Conservation (phyloP, 345 rosid species). For the Viola odorata region DNA sequence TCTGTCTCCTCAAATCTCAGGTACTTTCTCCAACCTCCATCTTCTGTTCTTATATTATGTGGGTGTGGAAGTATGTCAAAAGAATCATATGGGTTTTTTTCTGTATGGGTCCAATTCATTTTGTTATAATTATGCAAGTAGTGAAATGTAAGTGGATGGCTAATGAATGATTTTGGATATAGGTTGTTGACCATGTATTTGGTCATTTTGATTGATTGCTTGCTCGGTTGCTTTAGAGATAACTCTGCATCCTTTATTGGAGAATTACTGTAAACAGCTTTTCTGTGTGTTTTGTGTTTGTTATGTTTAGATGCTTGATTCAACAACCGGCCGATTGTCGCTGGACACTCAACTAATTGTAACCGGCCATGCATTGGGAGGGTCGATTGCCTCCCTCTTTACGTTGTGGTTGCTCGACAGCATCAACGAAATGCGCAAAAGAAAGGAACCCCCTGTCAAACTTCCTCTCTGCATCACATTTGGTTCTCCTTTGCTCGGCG, state of each 20-base stretch:
- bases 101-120: neutral
- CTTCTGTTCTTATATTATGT: neutral
- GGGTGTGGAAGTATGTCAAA: too few species aligned
- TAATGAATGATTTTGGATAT: neutral
- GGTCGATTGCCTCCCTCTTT: slow-evolving; percentile 64
- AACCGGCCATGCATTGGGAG: slow-evolving; percentile 59
- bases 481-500: slow-evolving; percentile 55
- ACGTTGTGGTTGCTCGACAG: slow-evolving; percentile 52
- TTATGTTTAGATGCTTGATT: slow-evolving; percentile 14
- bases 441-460: neutral
- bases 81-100: too few species aligned
- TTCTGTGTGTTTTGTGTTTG: neutral
- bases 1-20: slow-evolving; percentile 32
- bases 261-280: too few species aligned
- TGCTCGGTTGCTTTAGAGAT: too few species aligned
- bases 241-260: neutral
- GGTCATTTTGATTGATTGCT: neutral
- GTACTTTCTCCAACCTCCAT: slow-evolving; percentile 20
- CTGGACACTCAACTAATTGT: slow-evolving; percentile 31
- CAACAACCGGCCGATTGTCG: neutral
- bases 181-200: neutral
- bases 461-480: slow-evolving; percentile 65
- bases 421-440: slow-evolving; percentile 8
- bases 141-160: neutral
- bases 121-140: neutral